Base-by-base conservation (phyloP, 495 filamentous ascomycete species). In the Daldinia vernicosa region DNA sequence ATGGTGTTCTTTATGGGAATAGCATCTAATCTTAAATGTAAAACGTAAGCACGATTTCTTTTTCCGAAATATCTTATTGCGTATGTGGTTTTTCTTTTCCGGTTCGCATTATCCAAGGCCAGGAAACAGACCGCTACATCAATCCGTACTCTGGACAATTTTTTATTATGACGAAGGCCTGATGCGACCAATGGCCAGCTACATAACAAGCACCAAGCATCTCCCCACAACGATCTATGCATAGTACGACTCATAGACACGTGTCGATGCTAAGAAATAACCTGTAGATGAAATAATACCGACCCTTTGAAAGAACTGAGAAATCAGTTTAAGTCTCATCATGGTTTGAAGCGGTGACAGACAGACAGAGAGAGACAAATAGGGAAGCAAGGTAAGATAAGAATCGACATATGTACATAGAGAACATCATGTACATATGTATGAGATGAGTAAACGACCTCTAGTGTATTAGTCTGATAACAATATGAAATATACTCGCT, bases 71-170 rank as follows among this genome's bases (percentile, higher is more conserved):
- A 33, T 33, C 9, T 33, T 33, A 33, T 33, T 33, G 12, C 0
- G 32, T 12, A 35, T 35, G 7, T n/a, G 15, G 5, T 40, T 40
- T 22, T 22, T 24, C 12, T 24, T 47, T 17, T 45, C 11, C 7
- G 14, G n/a, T 22, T 8, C n/a, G 43, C 19, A 47, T 24, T 24
- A 47, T 47, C 19, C 8, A 22, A 19, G 19, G 19, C 19, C 3
- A 47, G 43, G 43, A 12, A 22, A 47, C 19, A 47, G 43, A 47
- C 43, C 43, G 43, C 43, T 22, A 47, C 43, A 47, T 47, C n/a
- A n/a, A n/a, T n/a, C n/a, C n/a, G n/a, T 47, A 24, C 43, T 22
- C 22, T 47, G 43, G 4, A 47, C 19, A 47, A 40, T 4, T 24
- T 47, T 47, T 47, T 24, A 24, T 47, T 24, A 12, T 53, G 26